Conservation (phyloP, 768 basidiomycete genomes). For the Calocera viscosa region DNA sequence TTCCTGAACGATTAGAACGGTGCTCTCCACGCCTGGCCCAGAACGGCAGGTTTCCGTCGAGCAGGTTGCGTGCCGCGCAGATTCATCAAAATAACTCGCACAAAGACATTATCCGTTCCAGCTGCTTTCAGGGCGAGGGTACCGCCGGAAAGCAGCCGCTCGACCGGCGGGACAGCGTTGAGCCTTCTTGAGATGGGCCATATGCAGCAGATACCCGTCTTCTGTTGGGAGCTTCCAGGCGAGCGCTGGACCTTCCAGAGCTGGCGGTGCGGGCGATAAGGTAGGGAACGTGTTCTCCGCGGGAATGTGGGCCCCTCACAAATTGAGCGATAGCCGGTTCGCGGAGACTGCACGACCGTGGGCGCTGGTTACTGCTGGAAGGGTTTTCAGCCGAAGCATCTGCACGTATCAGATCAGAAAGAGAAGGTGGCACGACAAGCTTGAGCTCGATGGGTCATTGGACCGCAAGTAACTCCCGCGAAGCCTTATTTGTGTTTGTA, state of each 20-base stretch:
- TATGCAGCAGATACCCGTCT: neutral
- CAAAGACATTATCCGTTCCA: neutral
- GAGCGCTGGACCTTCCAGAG: neutral
- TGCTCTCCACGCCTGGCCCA: neutral
- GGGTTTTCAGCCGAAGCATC: neutral
- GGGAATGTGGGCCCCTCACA: neutral
- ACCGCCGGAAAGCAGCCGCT: neutral
- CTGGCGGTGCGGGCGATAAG: neutral
- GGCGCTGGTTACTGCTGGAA: neutral
- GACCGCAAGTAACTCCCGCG: neutral
- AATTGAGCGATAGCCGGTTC: neutral
- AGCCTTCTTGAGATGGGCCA: neutral
- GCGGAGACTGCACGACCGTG: neutral
- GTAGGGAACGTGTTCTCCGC: neutral
- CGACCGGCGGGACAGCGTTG: constrained; percentile 1
- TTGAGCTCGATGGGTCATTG: neutral
- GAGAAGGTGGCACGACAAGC: constrained; percentile 1
- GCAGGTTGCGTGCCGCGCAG: too few species aligned
- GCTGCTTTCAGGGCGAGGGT: neutral
- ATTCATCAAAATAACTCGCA: neutral
- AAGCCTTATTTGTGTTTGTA: constrained; percentile 4
- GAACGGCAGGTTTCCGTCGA: neutral
- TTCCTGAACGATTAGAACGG: constrained; percentile 4
- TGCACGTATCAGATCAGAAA: neutral
- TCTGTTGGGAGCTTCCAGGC: neutral